Evolutionary conservation across 805 yeast genomes (phyloP).

Genomic region (Scheffersomyces coipomensis): DNA sequence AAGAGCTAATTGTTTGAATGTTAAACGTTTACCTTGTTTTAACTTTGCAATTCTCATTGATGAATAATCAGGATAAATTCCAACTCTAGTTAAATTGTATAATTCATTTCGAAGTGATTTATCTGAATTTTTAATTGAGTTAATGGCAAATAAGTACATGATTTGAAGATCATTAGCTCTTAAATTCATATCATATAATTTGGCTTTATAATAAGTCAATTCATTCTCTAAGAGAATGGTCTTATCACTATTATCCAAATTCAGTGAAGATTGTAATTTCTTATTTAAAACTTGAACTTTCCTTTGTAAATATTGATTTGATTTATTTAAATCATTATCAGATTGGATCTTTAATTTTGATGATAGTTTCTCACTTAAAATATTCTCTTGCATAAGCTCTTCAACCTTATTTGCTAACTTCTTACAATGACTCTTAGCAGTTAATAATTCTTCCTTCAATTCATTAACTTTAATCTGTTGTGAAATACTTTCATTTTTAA

Average conservation of each 20-base stretch:
- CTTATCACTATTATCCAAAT: not conserved
- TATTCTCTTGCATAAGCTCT: constrained; percentile 1
- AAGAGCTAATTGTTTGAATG: constrained; percentile 33
- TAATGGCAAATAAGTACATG: constrained; percentile 31
- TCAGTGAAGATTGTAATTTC: not conserved
- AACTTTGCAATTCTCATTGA: constrained; percentile 10
- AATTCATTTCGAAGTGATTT: constrained; percentile 23
- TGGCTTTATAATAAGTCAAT: constrained; percentile 45
- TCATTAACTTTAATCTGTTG: not conserved
- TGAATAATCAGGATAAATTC: constrained; percentile 33
- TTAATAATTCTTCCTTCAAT: constrained; percentile 2
- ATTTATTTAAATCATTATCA: constrained; percentile 1
- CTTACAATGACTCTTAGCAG: not conserved
- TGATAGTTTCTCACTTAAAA: not conserved
- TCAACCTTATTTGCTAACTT: not conserved
- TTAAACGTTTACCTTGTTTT: constrained; percentile 16
- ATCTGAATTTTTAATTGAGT: constrained; percentile 27
- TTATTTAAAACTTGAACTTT: constrained; percentile 1
- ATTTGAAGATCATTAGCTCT: constrained; percentile 31
- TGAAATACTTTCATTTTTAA: not conserved
- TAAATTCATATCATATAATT: constrained; percentile 42
- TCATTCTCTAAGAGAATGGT: constrained; percentile 34
- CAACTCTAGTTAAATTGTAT: constrained; percentile 24
- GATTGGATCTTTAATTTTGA: not conserved
- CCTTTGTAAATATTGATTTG: constrained; percentile 12